phyloP scores from a whole-genome alignment of 2,329 filamentous ascomycete species.

The Neopestalotiopsis clavispora region DNA sequence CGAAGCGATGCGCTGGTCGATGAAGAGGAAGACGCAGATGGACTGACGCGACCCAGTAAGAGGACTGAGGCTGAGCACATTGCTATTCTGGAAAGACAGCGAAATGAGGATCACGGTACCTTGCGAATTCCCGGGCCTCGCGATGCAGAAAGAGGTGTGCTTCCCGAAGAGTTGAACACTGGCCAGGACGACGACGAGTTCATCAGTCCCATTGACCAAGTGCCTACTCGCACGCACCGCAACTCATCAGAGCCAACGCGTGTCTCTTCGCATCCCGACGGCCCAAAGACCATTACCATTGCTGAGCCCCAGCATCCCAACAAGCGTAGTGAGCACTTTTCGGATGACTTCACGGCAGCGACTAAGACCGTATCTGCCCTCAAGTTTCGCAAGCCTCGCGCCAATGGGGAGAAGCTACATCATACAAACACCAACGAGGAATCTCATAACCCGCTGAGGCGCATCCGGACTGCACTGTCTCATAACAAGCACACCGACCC shows the following conservation, averaged over 20 bases:
- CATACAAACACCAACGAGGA: constrained; percentile 38
- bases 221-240: constrained; percentile 28
- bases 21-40: constrained; percentile 45
- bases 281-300: constrained; percentile 67
- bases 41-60: constrained; percentile 55
- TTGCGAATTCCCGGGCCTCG: constrained; percentile 90
- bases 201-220: constrained; percentile 33
- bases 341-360: constrained; percentile 48
- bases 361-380: constrained; percentile 45
- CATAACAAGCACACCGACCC: constrained; percentile 57
- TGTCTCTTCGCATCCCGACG: constrained; percentile 35
- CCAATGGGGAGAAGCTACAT: constrained; percentile 41
- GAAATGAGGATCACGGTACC: constrained; percentile 73
- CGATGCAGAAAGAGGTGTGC: constrained; percentile 83
- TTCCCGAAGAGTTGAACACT: constrained; percentile 60
- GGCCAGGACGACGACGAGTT: constrained; percentile 35
- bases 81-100: constrained; percentile 83
- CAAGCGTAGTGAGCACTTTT: constrained; percentile 36
- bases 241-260: constrained; percentile 19
- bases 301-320: constrained; percentile 61
- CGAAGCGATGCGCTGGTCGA: constrained; percentile 53
- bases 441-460: constrained; percentile 48
- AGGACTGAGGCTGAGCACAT: constrained; percentile 79
- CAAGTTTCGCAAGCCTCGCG: constrained; percentile 48
- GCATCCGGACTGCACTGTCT: constrained; percentile 59